These are phyloP conservation scores for Termitomyces sp. DNA, from an alignment of 768 basidiomycete genomes.

Conservation along the genomic window DNA sequence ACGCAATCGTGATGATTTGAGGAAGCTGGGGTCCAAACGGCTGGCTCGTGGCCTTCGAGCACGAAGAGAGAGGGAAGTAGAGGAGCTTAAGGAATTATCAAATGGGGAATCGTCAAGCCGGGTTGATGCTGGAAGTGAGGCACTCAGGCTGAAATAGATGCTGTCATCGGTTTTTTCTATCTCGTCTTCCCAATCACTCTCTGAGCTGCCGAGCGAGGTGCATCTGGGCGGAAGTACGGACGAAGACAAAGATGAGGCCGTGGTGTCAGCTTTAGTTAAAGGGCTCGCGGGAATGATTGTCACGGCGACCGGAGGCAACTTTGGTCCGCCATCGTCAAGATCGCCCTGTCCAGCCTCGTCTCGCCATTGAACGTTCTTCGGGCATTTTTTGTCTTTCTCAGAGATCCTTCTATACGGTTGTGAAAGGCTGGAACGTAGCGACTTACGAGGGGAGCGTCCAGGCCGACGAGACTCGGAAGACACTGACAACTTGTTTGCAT, in stretches of 20 bases:
- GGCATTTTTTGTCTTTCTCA: conserved; percentile 59
- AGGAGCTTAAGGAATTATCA: conserved; percentile 19
- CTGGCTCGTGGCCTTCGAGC: conserved; percentile 55
- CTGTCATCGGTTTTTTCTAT: conserved; percentile 67
- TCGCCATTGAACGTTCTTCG: conserved; percentile 83
- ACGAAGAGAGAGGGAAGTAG: conserved; percentile 20
- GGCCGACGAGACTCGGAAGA: conserved; percentile 48
- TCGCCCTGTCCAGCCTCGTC: conserved; percentile 84
- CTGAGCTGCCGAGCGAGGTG: conserved; percentile 58
- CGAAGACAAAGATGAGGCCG: conserved; percentile 20
- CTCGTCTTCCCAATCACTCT: conserved; percentile 91
- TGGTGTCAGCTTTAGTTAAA: conserved; percentile 18
- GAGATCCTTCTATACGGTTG: conserved; percentile 63
- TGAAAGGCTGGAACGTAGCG: conserved; percentile 61
- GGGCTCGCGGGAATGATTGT: conserved; percentile 43
- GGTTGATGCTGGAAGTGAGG: conserved; percentile 35
- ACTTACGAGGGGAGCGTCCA: conserved; percentile 65
- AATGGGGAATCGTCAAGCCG: conserved; percentile 6
- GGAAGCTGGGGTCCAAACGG: conserved; percentile 67
- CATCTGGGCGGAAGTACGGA: conserved; percentile 35
- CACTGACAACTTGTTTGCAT: conserved; percentile 38
- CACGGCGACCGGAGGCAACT: conserved; percentile 28
- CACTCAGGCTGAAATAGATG: conserved; percentile 49
- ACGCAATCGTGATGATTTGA: conserved; percentile 45
- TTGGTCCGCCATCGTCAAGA: conserved; percentile 59